Percentiles rank a stretch among this genome's conserved stretches.
phyloP scores from a whole-genome alignment of 345 rosid genomes.

The Kandelia obovata region DNA sequence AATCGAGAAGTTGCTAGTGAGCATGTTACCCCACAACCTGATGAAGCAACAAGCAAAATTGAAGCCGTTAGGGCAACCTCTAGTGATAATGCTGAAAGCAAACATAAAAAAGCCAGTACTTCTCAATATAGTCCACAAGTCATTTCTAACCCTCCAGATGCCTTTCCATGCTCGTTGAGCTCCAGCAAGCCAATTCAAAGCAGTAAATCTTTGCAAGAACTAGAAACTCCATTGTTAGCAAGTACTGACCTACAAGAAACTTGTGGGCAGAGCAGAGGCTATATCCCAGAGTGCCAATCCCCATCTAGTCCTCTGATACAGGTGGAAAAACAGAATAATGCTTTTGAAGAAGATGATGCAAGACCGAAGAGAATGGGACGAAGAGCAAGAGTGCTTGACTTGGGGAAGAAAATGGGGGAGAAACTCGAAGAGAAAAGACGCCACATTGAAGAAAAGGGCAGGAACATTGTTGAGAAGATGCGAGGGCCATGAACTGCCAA shows the following conservation, averaged over 20 bases:
- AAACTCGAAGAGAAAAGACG: conserved; percentile 88
- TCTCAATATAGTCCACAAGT: conserved; percentile 25
- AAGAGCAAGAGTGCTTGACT: conserved; percentile 69
- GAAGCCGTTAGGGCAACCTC: conserved; percentile 25
- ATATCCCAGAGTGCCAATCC: conserved; percentile 23
- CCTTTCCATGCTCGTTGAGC: conserved; percentile 16
- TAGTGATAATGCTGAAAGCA: conserved; percentile 31
- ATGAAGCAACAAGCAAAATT: conserved; percentile 38
- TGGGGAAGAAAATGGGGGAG: conserved; percentile 88
- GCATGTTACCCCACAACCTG: conserved; percentile 22
- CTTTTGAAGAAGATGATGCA: conserved; percentile 46
- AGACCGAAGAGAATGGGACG: conserved; percentile 59
- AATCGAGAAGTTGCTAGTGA: conserved; percentile 58
- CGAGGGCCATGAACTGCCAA: conserved; percentile 43
- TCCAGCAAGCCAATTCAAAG: conserved; percentile 19
- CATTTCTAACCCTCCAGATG: conserved; percentile 17
- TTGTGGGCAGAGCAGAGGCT: conserved; percentile 18
- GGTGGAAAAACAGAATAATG: conserved; percentile 23
- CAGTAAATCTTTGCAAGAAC: conserved; percentile 47
- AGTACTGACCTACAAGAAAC: conserved; percentile 34
- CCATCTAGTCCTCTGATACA: conserved; percentile 26
- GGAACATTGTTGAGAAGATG: conserved; percentile 84
- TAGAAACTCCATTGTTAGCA: conserved; percentile 47
- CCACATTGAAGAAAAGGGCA: conserved; percentile 69
- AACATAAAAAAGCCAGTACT: conserved; percentile 30